A percentile compares a stretch with the other conserved stretches of the same genome.
Conservation (phyloP, 208 protist species). For the Porcisia hertigi region DNA sequence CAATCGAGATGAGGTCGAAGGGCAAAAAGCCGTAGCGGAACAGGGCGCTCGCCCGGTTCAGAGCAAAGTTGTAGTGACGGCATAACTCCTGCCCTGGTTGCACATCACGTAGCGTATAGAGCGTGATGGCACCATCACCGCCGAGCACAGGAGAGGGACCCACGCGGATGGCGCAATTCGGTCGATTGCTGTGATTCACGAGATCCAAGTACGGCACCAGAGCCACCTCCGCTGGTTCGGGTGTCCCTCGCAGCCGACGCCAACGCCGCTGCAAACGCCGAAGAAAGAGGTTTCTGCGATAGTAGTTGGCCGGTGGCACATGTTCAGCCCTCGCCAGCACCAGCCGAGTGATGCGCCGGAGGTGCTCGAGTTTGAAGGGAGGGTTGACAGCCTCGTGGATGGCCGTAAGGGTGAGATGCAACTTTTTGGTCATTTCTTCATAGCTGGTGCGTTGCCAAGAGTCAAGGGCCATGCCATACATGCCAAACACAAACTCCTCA, state of each 20-base stretch:
- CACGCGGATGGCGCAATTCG: conserved; percentile 74
- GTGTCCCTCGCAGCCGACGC: conserved; percentile 35
- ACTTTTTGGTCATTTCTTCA: conserved; percentile 82
- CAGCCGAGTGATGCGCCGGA: conserved; percentile 82
- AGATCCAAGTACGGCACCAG: conserved; percentile 84
- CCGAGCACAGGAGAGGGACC: conserved; percentile 53
- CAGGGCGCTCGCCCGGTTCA: conserved; percentile 74
- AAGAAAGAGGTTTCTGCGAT: conserved; percentile 35
- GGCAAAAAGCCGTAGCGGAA: conserved; percentile 92
- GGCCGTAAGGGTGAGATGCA: conserved; percentile 57
- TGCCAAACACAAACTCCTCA: conserved; percentile 85
- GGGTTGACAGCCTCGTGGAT: conserved; percentile 60
- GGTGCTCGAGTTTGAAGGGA: conserved; percentile 78
- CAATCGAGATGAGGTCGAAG: conserved; percentile 90
- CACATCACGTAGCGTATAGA: conserved; percentile 73
- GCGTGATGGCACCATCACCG: conserved; percentile 68
- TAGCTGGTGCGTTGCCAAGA: conserved; percentile 86
- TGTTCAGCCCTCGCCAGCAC: conserved; percentile 83
- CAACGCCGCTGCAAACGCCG: conserved; percentile 44
- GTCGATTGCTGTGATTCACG: conserved; percentile 90
- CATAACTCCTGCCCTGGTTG: conserved; percentile 83
- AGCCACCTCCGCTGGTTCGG: conserved; percentile 55
- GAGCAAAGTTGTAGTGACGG: conserved; percentile 92
- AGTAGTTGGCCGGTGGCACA: conserved; percentile 70
- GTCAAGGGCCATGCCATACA: conserved; percentile 92